A percentile compares a stretch with the other conserved stretches of the same genome.
Conservation (phyloP, 441 rosid species). For the Biscutella laevigata region DNA sequence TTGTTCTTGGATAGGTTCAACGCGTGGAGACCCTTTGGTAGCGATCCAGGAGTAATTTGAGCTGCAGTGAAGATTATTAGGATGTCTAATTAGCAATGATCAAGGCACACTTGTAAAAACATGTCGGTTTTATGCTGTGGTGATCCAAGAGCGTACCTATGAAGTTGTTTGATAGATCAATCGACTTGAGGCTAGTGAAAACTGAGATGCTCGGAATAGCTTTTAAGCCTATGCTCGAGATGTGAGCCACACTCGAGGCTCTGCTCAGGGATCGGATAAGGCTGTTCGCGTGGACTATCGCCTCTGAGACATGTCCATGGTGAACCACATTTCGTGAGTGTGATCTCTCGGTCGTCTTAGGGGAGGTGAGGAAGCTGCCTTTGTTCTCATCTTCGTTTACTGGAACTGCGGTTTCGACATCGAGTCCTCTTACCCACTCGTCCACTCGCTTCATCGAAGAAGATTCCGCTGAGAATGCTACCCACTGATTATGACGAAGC, state of each 20-base stretch:
- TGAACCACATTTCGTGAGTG: conserved; percentile 22
- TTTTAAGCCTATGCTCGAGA: conserved; percentile 67
- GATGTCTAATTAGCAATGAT: neutral
- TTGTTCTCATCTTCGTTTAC: conserved; percentile 26
- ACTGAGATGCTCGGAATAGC: conserved; percentile 60
- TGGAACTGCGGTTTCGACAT: conserved; percentile 25
- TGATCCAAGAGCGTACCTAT: conserved; percentile 51
- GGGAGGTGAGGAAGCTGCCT: conserved; percentile 33
- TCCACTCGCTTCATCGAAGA: conserved; percentile 66
- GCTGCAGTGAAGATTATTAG: conserved; percentile 40
- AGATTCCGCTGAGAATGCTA: conserved; percentile 62
- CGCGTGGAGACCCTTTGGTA: conserved; percentile 80
- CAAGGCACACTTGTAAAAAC: neutral
- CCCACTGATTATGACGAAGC: conserved; percentile 78
- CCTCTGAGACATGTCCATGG: conserved; percentile 48
- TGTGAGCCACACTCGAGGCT: conserved; percentile 74
- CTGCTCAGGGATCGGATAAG: conserved; percentile 70
- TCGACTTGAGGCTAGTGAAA: conserved; percentile 71
- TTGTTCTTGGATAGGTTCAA: conserved; percentile 79
- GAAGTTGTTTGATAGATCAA: conserved; percentile 71
- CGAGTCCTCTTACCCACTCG: conserved; percentile 73
- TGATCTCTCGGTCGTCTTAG: conserved; percentile 45
- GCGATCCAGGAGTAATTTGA: conserved; percentile 54
- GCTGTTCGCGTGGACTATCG: conserved; percentile 56
- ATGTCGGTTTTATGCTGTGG: too few species aligned